Evolutionary conservation across 2,329 filamentous ascomycete species (phyloP).

Genomic region (Cyclaneusma minus): DNA sequence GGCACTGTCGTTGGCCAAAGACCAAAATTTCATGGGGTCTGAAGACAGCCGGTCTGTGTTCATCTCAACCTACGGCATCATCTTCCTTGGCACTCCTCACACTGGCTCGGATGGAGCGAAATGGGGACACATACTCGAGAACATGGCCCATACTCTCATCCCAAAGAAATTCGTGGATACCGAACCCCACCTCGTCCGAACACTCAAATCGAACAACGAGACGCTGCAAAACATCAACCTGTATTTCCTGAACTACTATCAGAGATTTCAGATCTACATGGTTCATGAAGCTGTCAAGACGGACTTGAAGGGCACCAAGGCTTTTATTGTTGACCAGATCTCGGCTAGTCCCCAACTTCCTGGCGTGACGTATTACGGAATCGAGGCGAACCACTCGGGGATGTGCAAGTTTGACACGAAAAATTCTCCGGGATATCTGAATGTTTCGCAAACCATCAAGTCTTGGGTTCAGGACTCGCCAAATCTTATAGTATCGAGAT

Average conservation of each 20-base stretch:
- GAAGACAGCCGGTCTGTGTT: constrained; percentile 54
- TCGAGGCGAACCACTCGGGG: constrained; percentile 53
- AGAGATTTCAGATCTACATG: constrained; percentile 59
- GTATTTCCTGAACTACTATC: constrained; percentile 56
- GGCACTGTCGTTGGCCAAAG: constrained; percentile 51
- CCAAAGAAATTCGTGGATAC: constrained; percentile 52
- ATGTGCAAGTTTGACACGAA: constrained; percentile 59
- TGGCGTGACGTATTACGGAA: constrained; percentile 58
- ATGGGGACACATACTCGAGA: constrained; percentile 53
- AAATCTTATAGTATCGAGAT: constrained; percentile 10
- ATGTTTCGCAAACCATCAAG: constrained; percentile 16
- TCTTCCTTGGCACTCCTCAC: constrained; percentile 68
- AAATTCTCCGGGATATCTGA: constrained; percentile 43
- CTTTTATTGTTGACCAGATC: constrained; percentile 51
- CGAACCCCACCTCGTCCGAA: constrained; percentile 51
- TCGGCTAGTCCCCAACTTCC: constrained; percentile 56
- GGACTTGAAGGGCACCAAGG: constrained; percentile 45
- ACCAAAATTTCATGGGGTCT: constrained; percentile 39
- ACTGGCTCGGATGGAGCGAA: constrained; percentile 51
- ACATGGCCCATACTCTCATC: constrained; percentile 48
- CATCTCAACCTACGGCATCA: constrained; percentile 59
- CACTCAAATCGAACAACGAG: constrained; percentile 60
- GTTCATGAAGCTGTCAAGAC: constrained; percentile 62
- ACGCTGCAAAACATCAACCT: constrained; percentile 60
- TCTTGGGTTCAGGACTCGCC: constrained; percentile 13